phyloP scores from a whole-genome alignment of 345 rosid species.

The Lepidium aucheri region DNA sequence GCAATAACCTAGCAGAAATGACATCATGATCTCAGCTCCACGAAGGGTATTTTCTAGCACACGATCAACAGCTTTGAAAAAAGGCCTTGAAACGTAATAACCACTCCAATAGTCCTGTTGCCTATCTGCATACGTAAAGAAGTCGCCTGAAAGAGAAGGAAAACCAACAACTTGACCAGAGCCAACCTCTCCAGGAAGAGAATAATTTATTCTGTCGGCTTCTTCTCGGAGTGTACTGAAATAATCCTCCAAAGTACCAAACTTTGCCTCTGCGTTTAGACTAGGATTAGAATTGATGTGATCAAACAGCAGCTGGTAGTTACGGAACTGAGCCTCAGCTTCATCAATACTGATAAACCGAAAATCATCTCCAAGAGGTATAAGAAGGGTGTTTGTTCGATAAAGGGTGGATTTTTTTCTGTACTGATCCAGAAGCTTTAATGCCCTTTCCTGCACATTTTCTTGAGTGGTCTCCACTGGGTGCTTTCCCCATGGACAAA shows the following conservation, averaged over 20 bases:
- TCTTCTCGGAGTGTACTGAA: constrained; percentile 71
- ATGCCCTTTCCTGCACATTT: constrained; percentile 89
- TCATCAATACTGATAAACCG: constrained; percentile 72
- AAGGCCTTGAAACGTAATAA: constrained; percentile 95
- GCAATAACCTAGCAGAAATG: constrained; percentile 81
- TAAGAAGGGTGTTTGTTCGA: constrained; percentile 80
- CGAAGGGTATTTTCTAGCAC: constrained; percentile 88
- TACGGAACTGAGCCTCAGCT: constrained; percentile 92
- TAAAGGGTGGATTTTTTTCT: constrained; percentile 82
- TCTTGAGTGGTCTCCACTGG: constrained; percentile 74
- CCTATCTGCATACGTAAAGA: constrained; percentile 93
- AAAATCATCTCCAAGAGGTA: constrained; percentile 99
- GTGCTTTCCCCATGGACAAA: constrained; percentile 74
- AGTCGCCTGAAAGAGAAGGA: constrained; percentile 96
- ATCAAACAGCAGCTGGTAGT: constrained; percentile 86
- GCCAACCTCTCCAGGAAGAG: constrained; percentile 75
- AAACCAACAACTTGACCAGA: constrained; percentile 74
- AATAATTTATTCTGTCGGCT: constrained; percentile 76
- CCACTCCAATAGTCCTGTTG: constrained; percentile 99
- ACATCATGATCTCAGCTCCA: constrained; percentile 83
- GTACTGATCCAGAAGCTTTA: constrained; percentile 79
- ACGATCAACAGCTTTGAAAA: constrained; percentile 97
- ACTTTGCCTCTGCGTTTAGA: constrained; percentile 74
- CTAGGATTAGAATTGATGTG: constrained; percentile 83
- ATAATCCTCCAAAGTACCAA: constrained; percentile 93